Base-by-base conservation (phyloP, 2,329 filamentous ascomycete genomes). In the Diaporthe ilicicola region DNA sequence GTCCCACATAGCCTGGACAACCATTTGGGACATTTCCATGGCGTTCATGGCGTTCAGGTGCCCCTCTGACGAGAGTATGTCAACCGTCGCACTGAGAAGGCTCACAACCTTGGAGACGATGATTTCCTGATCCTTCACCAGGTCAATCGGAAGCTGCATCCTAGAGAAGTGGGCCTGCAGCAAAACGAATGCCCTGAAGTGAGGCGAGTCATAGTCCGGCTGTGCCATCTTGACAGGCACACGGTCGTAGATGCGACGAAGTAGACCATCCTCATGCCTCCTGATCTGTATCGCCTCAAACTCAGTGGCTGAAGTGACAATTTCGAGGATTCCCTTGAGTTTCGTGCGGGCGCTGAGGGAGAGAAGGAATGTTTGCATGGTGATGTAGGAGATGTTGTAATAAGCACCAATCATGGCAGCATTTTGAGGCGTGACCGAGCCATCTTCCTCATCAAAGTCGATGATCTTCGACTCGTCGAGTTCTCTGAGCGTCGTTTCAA, bases 1-100 rank as follows among this genome's bases (percentile, higher is more conserved):
- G 83, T 99, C 95, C 96, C 96, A 99, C 94, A 98, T 97, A 62
- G 93, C 95, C 83, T 99, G 96, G 3, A 99, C 95, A 67, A 97
- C 94, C 96, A 99, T 99, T 80, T 99, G 96, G 15, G 94, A 97
- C 89, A 99, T 94, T 81, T 99, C 96, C 95, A 99, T 99, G 34
- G 96, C 96, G 77, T 92, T 95, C 92, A 98, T 97, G 72, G 96
- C 95, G 79, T 99, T 99, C 73, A 99, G 88, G 77, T 98, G 94
- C 17, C 95, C 96, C 77, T 99, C 95, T 0, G 95, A 98, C 12
- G 94, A 97, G 44, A 99, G 88, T 19, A 99, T 94, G 80, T 99
- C 96, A 27, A 98, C 96, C 77, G 92, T 94, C 27, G 96, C 95
- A 79, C 93, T 97, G 56, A 99, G 88, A 13, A 99, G 88, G 78